phyloP scores from a whole-genome alignment of 345 rosid genomes.

The Turnera subulata region DNA sequence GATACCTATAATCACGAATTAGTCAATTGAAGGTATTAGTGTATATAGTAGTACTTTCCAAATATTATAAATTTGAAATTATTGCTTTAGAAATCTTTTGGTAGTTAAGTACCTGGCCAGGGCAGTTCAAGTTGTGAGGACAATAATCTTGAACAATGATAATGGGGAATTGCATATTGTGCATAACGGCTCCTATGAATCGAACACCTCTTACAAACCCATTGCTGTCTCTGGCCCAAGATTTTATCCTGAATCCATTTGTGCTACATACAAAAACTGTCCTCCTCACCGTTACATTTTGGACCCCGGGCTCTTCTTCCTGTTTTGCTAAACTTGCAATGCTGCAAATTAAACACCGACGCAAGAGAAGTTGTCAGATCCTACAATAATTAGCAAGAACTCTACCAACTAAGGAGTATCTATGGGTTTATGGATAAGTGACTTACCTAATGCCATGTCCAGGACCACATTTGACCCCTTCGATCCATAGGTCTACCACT shows the following conservation, averaged over 20 bases:
- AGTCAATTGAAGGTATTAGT: too few species aligned
- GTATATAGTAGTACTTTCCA: too few species aligned
- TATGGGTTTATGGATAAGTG: too few species aligned
- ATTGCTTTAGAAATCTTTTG: too few species aligned
- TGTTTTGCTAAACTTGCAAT: constrained; percentile 6
- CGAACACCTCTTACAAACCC: constrained; percentile 6
- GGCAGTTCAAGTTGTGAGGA: constrained; percentile 5
- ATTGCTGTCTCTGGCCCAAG: constrained; percentile 5
- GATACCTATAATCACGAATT: not conserved
- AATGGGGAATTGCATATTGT: constrained; percentile 3
- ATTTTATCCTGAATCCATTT: constrained; percentile 12
- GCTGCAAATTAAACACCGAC: not conserved
- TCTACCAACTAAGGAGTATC: too few species aligned
- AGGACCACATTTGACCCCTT: too few species aligned
- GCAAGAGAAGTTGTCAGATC: too few species aligned
- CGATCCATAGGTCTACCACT: too few species aligned
- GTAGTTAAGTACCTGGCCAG: constrained; percentile 6
- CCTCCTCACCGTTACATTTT: constrained; percentile 1
- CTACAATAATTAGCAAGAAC: too few species aligned
- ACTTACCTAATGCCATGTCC: too few species aligned
- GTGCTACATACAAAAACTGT: not conserved
- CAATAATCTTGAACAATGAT: constrained; percentile 14
- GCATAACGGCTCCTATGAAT: constrained; percentile 10
- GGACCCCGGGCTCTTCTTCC: not conserved
- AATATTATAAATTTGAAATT: too few species aligned